Percentiles rank a stretch among this genome's conserved stretches.
Conservation (phyloP, 1,284 basidiomycete species). For the Salmacisia buchloeana region DNA sequence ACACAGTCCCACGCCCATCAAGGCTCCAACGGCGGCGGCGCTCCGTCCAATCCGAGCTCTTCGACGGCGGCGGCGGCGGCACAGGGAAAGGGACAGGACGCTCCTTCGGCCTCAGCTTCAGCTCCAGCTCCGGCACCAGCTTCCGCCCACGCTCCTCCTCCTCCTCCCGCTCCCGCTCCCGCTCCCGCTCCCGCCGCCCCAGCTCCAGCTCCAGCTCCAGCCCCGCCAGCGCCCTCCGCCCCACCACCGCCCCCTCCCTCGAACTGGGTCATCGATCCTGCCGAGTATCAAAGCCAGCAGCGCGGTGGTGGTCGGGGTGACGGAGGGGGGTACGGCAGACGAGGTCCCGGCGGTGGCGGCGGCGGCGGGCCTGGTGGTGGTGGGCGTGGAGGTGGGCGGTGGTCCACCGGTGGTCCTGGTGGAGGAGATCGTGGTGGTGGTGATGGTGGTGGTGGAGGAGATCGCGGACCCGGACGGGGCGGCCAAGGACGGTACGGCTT, state of each 20-base stretch:
- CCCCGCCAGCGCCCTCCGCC: too few relatives aligned
- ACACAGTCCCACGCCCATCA: too few relatives aligned
- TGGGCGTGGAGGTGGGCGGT: not conserved
- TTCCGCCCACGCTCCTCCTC: too few relatives aligned
- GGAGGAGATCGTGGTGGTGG: not conserved
- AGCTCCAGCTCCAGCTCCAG: too few relatives aligned
- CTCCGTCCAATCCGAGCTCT: too few relatives aligned
- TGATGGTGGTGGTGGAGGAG: not conserved
- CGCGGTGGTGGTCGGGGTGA: not conserved
- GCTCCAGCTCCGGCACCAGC: too few relatives aligned
- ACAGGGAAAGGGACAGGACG: too few relatives aligned
- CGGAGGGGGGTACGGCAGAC: not conserved
- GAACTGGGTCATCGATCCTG: slow-evolving; percentile 1
- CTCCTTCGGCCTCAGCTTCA: too few relatives aligned
- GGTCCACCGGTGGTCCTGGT: not conserved
- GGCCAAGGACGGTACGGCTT: not conserved
- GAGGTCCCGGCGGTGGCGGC: not conserved
- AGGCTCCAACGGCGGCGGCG: too few relatives aligned
- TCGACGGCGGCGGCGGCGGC: too few relatives aligned
- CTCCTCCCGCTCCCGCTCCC: too few relatives aligned
- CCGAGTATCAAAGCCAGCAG: not conserved
- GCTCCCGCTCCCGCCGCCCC: too few relatives aligned
- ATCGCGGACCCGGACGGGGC: not conserved
- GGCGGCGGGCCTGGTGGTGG: not conserved
- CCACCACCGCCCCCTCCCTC: not conserved